Conservation (phyloP, 352 stramenopile genomes). For the Pythium phragmiticola region DNA sequence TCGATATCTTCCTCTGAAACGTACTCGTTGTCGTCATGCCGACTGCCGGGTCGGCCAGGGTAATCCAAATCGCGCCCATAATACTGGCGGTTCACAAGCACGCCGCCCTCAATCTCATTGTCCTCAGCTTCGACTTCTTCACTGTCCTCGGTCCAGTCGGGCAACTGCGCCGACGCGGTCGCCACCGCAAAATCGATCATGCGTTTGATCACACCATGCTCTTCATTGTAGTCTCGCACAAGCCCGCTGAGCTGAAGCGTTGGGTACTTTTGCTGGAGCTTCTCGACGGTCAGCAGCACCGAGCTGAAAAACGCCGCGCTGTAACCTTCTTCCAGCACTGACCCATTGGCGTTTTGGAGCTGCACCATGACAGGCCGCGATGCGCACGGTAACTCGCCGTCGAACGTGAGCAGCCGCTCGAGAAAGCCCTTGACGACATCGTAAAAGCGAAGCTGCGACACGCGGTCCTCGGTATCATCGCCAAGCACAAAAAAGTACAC, state of each 20-base stretch:
- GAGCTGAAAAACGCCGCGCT: conserved; percentile 7
- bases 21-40: neutral
- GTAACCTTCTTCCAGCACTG: conserved; percentile 2
- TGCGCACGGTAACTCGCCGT: conserved; percentile 2
- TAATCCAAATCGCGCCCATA: neutral
- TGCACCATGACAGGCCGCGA: conserved; percentile 13
- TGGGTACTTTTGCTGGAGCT: conserved; percentile 7
- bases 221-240: conserved; percentile 3
- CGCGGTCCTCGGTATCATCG: neutral
- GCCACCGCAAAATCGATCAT: conserved; percentile 11
- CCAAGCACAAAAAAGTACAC: conserved; percentile 3
- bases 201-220: conserved; percentile 6
- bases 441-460: conserved; percentile 8
- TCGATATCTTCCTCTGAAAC: neutral
- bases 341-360: conserved; percentile 1
- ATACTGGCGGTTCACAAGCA: conserved; percentile 15
- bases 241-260: conserved; percentile 6
- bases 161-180: neutral
- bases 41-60: neutral
- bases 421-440: conserved; percentile 2
- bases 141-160: conserved; percentile 5
- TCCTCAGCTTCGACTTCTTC: neutral
- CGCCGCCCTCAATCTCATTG: neutral
- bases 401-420: neutral
- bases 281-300: neutral